These are phyloP conservation scores for Boletus vermiculosoides DNA, from an alignment of 768 basidiomycete species.

Conservation along the genomic window DNA sequence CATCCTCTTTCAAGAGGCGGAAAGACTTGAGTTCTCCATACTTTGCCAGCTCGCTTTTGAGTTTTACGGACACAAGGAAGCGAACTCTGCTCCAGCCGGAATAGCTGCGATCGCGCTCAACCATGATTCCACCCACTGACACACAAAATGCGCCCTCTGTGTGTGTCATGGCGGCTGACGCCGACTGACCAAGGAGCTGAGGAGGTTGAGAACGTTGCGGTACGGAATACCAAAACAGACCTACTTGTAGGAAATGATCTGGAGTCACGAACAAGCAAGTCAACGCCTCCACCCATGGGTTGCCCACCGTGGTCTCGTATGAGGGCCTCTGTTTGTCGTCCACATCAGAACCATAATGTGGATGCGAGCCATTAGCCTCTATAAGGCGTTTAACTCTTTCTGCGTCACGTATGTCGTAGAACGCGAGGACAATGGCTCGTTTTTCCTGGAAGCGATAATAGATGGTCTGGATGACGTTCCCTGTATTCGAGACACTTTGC, in stretches of 20 bases:
- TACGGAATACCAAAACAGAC: slow-evolving; percentile 10
- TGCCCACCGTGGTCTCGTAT: not conserved
- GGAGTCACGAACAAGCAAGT: slow-evolving; percentile 46
- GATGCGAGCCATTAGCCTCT: slow-evolving; percentile 20
- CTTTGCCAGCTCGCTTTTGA: slow-evolving; percentile 30
- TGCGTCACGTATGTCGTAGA: slow-evolving; percentile 59
- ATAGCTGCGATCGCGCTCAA: slow-evolving; percentile 21
- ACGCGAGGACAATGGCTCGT: slow-evolving; percentile 56
- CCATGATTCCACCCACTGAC: slow-evolving; percentile 34
- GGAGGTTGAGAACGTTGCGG: slow-evolving; percentile 7
- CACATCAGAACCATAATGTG: not conserved
- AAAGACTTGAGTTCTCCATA: slow-evolving; percentile 34
- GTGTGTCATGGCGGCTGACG: slow-evolving; percentile 47
- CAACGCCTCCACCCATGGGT: slow-evolving; percentile 28
- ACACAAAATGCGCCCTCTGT: slow-evolving; percentile 55
- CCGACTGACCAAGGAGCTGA: slow-evolving; percentile 51
- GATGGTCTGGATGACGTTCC: slow-evolving; percentile 51
- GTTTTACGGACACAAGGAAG: slow-evolving; percentile 28
- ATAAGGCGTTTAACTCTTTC: slow-evolving; percentile 45
- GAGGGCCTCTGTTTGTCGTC: slow-evolving; percentile 9
- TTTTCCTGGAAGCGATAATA: slow-evolving; percentile 50
- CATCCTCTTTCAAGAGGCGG: slow-evolving; percentile 24
- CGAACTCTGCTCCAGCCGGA: slow-evolving; percentile 26
- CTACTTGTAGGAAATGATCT: slow-evolving; percentile 46
- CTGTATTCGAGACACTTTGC: slow-evolving; percentile 11